These are phyloP conservation scores for Tetratostichococcus sp. DNA, from an alignment of 139 green algal genomes.

Conservation along the genomic window DNA sequence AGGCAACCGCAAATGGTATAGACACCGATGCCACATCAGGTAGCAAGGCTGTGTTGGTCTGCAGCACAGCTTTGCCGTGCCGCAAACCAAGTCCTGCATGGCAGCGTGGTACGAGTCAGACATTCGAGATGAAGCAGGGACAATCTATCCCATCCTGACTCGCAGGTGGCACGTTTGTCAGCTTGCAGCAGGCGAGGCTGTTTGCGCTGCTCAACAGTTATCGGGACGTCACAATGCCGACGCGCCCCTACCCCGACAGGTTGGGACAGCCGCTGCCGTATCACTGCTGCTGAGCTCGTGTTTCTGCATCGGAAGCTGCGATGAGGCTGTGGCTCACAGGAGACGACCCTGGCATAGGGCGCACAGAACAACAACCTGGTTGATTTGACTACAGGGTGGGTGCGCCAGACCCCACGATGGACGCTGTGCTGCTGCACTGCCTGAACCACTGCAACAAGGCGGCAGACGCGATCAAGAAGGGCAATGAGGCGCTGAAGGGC, in stretches of 20 bases:
- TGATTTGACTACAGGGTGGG: constrained; percentile 16
- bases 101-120: no score
- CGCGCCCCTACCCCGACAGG: constrained; percentile 46
- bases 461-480: constrained; percentile 78
- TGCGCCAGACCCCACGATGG: constrained; percentile 38
- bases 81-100: no score
- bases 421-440: constrained; percentile 76
- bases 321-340: no score
- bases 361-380: no score
- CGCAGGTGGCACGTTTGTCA: constrained; percentile 29
- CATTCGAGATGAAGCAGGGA: no score
- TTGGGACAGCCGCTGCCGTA: background rate
- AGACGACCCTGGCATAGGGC: no score
- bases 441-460: constrained; percentile 79
- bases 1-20: background rate
- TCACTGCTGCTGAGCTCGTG: background rate
- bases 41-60: no score
- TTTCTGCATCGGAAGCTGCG: no score
- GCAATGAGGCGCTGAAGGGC: constrained; percentile 65
- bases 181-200: constrained; percentile 36
- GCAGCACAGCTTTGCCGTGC: no score
- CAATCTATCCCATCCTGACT: no score
- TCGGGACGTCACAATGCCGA: constrained; percentile 46
- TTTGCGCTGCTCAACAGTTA: constrained; percentile 60
- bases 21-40: background rate